A percentile compares a stretch with the other conserved stretches of the same genome.
Evolutionary conservation across 129 eudicot species (phyloP).

Genomic region (Silybum marianum): DNA sequence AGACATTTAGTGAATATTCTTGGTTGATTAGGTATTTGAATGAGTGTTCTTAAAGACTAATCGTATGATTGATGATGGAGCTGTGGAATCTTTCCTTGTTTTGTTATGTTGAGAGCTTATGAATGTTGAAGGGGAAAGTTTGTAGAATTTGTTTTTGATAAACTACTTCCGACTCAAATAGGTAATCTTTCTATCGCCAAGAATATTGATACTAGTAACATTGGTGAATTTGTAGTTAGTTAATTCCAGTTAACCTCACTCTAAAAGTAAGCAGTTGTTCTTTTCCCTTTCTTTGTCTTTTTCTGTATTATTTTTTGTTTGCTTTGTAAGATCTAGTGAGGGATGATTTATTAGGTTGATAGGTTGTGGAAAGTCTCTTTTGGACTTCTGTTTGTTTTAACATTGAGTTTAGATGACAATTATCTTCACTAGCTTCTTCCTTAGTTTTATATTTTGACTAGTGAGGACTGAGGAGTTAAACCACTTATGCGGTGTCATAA

Average conservation of each 20-base stretch:
- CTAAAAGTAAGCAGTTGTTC: not conserved
- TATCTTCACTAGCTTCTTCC: conserved; percentile 8
- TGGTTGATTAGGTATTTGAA: not conserved
- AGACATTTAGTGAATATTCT: conserved; percentile 13
- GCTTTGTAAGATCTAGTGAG: not conserved
- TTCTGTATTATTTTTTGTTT: not conserved
- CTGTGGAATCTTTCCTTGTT: conserved; percentile 8
- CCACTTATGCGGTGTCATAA: not conserved
- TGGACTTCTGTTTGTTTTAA: conserved; percentile 2
- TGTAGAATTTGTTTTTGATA: conserved; percentile 4
- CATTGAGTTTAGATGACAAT: conserved; percentile 3
- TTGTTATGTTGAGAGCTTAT: not conserved
- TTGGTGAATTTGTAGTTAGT: not conserved
- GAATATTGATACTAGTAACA: conserved; percentile 3
- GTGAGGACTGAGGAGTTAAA: not conserved
- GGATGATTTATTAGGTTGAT: conserved; percentile 12
- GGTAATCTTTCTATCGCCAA: not conserved
- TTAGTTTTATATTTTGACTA: not conserved
- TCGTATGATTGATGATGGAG: conserved; percentile 3
- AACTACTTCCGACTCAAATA: not conserved
- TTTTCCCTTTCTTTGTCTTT: not conserved
- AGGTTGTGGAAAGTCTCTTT: conserved; percentile 11
- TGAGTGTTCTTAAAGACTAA: not conserved
- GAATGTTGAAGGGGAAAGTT: not conserved
- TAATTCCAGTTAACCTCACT: not conserved